Evolutionary conservation across 1,139 yeast species (phyloP), one percentile per base, ranked within the genome.

Genomic region (Blastobotrys persicus): DNA sequence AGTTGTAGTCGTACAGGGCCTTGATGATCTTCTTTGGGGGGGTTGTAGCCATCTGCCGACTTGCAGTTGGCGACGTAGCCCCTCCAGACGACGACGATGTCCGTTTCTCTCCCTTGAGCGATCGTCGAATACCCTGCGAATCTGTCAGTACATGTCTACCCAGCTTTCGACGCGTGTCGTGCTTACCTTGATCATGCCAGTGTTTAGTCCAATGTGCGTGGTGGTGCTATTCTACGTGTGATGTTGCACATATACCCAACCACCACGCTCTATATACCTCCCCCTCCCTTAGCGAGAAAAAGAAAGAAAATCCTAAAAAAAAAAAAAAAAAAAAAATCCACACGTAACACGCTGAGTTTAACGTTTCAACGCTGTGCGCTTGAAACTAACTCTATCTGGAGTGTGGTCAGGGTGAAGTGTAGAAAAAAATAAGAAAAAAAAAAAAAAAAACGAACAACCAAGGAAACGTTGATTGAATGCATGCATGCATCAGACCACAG

Each of bases 1-100:
- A 86, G 40, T 73, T 73, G 66, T 91, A 89, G 61, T 83, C 85
- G 61, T 81, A 83, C 20, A 85, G 71, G 1, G 98, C 98, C 55
- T 83, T 83, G 55, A 92, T 88, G 45, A 88, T 95, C 60, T 85
- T 84, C 58, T 83, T 83, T 2, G 96, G 96, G 13, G 71, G 65
- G 17, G 64, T 59, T 1, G 64, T 60, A 7, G 71, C 71, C 37
- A 65, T 53, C 40, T 60, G 49, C 9, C 28, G 28, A 9, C 28
- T 23, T 46, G 42, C 18, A 6, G 43, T 16, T 11, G 37, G 42
- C 18, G 38, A 16, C 35, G 13, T 18, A 16, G 31, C 43, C 44
- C 47, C 49, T 31, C 56, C 55, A n/a, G 59, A 51, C 14, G 67
- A 62, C 19, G 63, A 46, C 14, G 67, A 62, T 18, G 63, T 46